Base-by-base conservation (phyloP, 371 early-diverging fungal genomes). In the Gilbertella persicaria region DNA sequence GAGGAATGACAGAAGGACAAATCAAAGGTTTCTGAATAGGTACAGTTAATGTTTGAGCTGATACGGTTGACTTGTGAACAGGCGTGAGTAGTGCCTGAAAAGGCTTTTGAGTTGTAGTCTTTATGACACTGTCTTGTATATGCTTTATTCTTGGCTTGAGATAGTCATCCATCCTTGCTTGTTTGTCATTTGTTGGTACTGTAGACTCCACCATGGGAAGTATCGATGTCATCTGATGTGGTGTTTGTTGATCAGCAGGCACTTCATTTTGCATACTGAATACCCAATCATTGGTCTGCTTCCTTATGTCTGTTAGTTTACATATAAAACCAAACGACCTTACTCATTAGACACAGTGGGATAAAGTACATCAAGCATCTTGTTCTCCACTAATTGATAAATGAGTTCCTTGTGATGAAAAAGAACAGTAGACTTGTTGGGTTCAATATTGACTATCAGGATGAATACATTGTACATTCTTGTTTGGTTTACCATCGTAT, bases 371-470 rank as follows among this genome's bases (percentile, higher is more conserved):
- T 50, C 29, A 8, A 77, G 23, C 6, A 71, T 35, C 0, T 29
- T 37, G 2, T 33, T 9, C 25, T 69, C 55, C 0, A 71, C 25
- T 1, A 64, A 25, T 25, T 62, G 47, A 7, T 64, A 20, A 1
- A 77, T 47, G 4, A 28, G 25, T 37, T 66, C 53, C 20, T 66
- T 66, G 5, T 71, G 39, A 19, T 73, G 78, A 23, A 77, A 55
- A 4, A 69, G 39, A 12, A 77, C 59, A 0, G 58, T 66, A 21
- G 55, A 62, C 28, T 77, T 77, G 42, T 56, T 60, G 0, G 78
- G 78, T 23, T 77, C 78, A 16, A 77, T 38, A 45, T 77, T 77
- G 7, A 77, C 78, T 77, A 55, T 39, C 13, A 36, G 3, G 17
- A 29, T 26, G 13, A 20, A 35, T 23, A n/a, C 8, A 0, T 8